A percentile compares a stretch with the other conserved stretches of the same genome.
Evolutionary conservation across 441 rosid genomes (phyloP).

Genomic region (Gossypium armourianum): DNA sequence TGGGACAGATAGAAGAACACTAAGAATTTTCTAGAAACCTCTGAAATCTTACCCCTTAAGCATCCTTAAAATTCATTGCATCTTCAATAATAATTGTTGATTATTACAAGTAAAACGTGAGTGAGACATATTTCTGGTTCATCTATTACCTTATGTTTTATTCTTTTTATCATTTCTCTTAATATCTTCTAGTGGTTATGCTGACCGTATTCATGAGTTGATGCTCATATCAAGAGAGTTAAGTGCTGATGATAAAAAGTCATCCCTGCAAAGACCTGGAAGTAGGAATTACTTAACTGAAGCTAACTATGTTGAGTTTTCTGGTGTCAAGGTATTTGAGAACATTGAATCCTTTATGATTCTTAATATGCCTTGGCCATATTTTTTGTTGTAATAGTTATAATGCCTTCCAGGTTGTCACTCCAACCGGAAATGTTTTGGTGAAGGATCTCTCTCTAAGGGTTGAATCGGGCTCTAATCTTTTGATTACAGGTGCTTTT

Average conservation of each 20-base stretch:
- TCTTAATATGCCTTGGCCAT: not conserved
- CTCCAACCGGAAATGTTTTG: constrained; percentile 86
- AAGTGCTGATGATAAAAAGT: constrained; percentile 41
- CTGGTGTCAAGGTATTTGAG: constrained; percentile 76
- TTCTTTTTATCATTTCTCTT: constrained; percentile 12
- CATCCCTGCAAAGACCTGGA: constrained; percentile 54
- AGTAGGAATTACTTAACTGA: constrained; percentile 68
- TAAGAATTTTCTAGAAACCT: not conserved
- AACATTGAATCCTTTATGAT: not conserved
- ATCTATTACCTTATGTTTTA: not conserved
- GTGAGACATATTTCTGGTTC: not conserved
- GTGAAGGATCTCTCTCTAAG: constrained; percentile 82
- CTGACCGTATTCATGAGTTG: constrained; percentile 93
- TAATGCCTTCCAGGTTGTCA: constrained; percentile 65
- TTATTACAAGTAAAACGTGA: not conserved
- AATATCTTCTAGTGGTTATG: constrained; percentile 70
- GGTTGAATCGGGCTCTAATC: constrained; percentile 89
- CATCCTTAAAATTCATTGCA: not conserved
- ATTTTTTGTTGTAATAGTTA: constrained; percentile 21
- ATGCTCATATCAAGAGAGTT: constrained; percentile 77
- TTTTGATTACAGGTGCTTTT: constrained; percentile 79
- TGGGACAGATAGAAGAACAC: not conserved
- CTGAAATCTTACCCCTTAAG: not conserved
- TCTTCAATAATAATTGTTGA: not conserved
- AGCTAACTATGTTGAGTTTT: constrained; percentile 82